Evolutionary conservation across 805 yeast species (phyloP).

Genomic region (Yarrowia sp.): DNA sequence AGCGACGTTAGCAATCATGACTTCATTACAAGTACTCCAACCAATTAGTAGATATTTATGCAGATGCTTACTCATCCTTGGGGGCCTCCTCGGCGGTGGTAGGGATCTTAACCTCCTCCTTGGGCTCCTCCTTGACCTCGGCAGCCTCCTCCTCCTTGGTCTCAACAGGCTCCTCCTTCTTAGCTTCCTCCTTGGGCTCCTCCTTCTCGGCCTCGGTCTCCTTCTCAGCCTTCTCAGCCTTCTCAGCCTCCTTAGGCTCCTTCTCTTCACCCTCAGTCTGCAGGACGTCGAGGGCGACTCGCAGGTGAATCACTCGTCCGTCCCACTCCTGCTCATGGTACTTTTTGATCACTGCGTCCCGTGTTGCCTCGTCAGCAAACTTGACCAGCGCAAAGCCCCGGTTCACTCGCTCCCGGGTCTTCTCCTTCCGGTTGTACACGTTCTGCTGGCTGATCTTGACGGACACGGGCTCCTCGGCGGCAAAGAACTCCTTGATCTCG

Average conservation of each 20-base stretch:
- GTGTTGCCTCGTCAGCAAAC: conserved; percentile 66
- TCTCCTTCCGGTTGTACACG: conserved; percentile 41
- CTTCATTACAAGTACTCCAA: not conserved
- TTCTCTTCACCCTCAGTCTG: conserved; percentile 34
- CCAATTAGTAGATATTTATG: conserved; percentile 26
- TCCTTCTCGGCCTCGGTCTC: conserved; percentile 6
- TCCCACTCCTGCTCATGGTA: conserved; percentile 70
- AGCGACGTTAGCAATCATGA: conserved; percentile 26
- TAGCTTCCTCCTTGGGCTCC: not conserved
- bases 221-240: conserved; percentile 17
- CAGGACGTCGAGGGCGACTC: conserved; percentile 61
- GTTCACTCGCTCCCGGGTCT: conserved; percentile 41
- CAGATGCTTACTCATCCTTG: conserved; percentile 35
- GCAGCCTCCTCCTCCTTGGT: not conserved
- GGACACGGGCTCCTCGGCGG: conserved; percentile 50
- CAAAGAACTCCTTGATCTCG: conserved; percentile 56
- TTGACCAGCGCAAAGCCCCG: conserved; percentile 61
- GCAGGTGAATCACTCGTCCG: conserved; percentile 61
- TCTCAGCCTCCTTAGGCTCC: conserved; percentile 14
- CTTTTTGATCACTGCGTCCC: conserved; percentile 72
- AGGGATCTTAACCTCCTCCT: not conserved
- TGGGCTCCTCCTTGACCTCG: not conserved
- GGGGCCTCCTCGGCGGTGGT: not conserved
- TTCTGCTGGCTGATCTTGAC: conserved; percentile 40
- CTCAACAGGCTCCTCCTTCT: conserved; percentile 5